These are phyloP conservation scores for Backusella psychrophila DNA, from an alignment of 192 early-diverging fungal genomes.

Conservation along the genomic window DNA sequence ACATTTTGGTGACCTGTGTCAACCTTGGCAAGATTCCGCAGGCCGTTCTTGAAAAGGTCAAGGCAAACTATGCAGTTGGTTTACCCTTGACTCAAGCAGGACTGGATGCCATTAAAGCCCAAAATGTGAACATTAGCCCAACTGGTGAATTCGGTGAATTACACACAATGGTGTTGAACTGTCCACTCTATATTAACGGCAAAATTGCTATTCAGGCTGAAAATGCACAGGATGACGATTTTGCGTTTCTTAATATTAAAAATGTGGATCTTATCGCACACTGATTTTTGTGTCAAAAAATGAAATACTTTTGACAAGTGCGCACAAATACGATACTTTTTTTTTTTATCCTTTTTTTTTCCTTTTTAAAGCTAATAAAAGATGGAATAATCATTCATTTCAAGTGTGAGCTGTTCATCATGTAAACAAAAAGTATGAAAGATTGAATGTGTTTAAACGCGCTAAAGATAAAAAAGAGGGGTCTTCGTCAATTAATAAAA, in stretches of 20 bases:
- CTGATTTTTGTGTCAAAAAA: neutral
- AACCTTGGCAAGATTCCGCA: constrained; percentile 14
- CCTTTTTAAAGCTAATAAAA: neutral
- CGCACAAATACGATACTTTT: neutral
- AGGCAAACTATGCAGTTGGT: constrained; percentile 41
- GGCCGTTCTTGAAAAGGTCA: neutral
- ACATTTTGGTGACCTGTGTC: constrained; percentile 27
- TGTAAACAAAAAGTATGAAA: too few species aligned
- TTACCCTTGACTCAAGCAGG: constrained; percentile 37
- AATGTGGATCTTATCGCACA: neutral
- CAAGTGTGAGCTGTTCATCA: too few species aligned
- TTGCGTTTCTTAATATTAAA: neutral
- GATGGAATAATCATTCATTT: too few species aligned
- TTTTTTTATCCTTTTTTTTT: neutral
- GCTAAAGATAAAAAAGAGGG: too few species aligned
- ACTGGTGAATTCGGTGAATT: constrained; percentile 70
- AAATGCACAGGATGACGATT: neutral
- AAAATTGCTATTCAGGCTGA: neutral
- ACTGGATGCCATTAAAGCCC: constrained; percentile 28
- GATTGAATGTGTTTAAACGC: too few species aligned
- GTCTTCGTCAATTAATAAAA: too few species aligned
- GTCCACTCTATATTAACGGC: constrained; percentile 39
- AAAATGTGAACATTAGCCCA: constrained; percentile 45
- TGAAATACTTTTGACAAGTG: neutral
- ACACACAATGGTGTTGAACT: constrained; percentile 66